Evolutionary conservation across 139 green algal species (phyloP).

Genomic region (Eudorina sp.): DNA sequence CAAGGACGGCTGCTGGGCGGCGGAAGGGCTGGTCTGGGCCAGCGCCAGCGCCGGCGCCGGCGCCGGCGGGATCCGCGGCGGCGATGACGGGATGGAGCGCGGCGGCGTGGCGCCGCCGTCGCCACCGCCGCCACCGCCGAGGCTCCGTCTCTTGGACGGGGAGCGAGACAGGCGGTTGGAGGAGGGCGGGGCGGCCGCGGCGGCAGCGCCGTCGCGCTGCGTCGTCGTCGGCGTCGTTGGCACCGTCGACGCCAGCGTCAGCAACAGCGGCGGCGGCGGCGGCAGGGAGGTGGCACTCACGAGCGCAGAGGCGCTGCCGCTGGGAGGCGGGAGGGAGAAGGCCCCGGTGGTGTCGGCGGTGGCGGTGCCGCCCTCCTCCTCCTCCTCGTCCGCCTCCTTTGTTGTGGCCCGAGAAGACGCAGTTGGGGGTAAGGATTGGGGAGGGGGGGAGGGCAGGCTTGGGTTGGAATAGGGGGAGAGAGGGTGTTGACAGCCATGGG

Average conservation of each 20-base stretch:
- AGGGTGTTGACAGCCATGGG: too few species aligned
- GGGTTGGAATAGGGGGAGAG: too few species aligned
- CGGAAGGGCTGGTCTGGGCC: neutral
- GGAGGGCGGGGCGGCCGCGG: neutral
- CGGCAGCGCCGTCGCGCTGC: too few species aligned
- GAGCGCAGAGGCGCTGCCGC: neutral
- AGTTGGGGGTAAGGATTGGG: neutral
- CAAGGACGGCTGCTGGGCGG: neutral
- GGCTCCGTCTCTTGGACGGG: neutral
- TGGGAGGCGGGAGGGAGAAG: neutral
- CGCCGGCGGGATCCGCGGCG: too few species aligned
- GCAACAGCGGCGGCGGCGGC: neutral
- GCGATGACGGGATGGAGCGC: neutral
- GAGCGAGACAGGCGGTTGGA: too few species aligned
- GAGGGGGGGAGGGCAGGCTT: neutral
- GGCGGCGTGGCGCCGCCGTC: neutral
- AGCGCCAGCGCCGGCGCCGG: neutral
- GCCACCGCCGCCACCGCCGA: neutral
- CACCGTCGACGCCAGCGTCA: neutral
- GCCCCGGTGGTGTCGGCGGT: conserved; percentile 12
- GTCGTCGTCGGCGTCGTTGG: too few species aligned
- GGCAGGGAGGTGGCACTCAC: neutral
- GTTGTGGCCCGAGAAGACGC: too few species aligned
- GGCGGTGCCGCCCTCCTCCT: neutral
- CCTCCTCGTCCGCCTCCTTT: conserved; percentile 41